Conservation (phyloP, 352 stramenopile genomes). For the Pythium dissotocum region DNA sequence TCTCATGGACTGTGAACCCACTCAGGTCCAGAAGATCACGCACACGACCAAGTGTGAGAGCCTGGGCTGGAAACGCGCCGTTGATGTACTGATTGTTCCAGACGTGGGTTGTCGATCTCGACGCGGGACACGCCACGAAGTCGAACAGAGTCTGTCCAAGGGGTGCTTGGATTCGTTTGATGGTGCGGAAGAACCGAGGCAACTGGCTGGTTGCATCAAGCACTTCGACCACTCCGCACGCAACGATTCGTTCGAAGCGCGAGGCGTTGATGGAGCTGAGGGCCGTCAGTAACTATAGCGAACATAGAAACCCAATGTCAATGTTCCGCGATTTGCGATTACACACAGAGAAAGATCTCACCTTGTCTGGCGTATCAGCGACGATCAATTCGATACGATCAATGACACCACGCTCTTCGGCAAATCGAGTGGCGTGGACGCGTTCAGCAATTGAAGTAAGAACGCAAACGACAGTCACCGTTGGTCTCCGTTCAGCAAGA, state of each 20-base stretch:
- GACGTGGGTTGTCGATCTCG: conserved; percentile 66
- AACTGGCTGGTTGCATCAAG: conserved; percentile 38
- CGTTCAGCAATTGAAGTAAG: conserved; percentile 61
- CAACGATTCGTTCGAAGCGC: conserved; percentile 70
- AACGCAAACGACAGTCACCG: conserved; percentile 54
- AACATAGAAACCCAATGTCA: not conserved
- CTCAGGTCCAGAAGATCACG: conserved; percentile 45
- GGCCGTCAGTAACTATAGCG: conserved; percentile 45
- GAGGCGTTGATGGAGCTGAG: conserved; percentile 55
- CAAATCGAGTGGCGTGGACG: conserved; percentile 59
- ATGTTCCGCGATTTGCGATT: too few relatives aligned
- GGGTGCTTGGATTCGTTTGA: conserved; percentile 61
- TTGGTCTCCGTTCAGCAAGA: conserved; percentile 52
- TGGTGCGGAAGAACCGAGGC: conserved; percentile 55
- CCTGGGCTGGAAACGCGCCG: conserved; percentile 56
- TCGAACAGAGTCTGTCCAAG: conserved; percentile 64
- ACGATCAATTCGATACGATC: conserved; percentile 77
- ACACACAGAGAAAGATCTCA: conserved; percentile 1
- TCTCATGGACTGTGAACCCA: conserved; percentile 67
- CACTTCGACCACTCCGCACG: conserved; percentile 58
- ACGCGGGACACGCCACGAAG: conserved; percentile 61
- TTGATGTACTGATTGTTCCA: conserved; percentile 89
- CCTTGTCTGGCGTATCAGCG: conserved; percentile 59
- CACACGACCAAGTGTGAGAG: conserved; percentile 54
- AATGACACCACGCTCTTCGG: conserved; percentile 52